phyloP scores from a whole-genome alignment of 768 basidiomycete species.

The Russula emetica region DNA sequence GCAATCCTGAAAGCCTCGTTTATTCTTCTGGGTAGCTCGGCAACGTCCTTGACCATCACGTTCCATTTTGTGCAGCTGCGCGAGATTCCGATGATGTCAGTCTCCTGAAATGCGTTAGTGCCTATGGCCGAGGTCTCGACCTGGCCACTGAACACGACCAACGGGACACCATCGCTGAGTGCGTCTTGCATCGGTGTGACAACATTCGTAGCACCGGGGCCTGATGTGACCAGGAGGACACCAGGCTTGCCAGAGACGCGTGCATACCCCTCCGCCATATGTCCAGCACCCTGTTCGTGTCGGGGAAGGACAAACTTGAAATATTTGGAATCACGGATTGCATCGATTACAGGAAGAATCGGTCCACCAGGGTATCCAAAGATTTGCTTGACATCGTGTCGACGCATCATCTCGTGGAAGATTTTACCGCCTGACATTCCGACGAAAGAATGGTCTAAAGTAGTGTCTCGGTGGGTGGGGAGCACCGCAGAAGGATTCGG shows the following conservation, averaged over 20 bases:
- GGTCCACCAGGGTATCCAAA: constrained; percentile 99
- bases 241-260: constrained; percentile 96
- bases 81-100: constrained; percentile 94
- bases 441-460: constrained; percentile 79
- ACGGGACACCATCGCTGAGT: constrained; percentile 85
- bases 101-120: constrained; percentile 99
- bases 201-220: constrained; percentile 97
- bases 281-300: constrained; percentile 97
- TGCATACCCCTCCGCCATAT: constrained; percentile 99
- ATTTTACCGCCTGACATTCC: constrained; percentile 96
- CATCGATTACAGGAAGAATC: constrained; percentile 97
- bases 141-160: constrained; percentile 95
- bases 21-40: constrained; percentile 90
- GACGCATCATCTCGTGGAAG: constrained; percentile 99
- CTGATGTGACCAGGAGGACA: constrained; percentile 96
- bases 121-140: constrained; percentile 97
- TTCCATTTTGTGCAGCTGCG: constrained; percentile 99
- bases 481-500: constrained; percentile 37
- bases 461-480: constrained; percentile 41
- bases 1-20: constrained; percentile 99
- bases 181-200: constrained; percentile 98
- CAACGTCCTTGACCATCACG: constrained; percentile 97
- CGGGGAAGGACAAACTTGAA: constrained; percentile 95
- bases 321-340: constrained; percentile 92
- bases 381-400: constrained; percentile 92